Percentiles rank a stretch among this genome's conserved stretches.
Conservation (phyloP, 1,284 basidiomycete genomes). For the Flammula alnicola region DNA sequence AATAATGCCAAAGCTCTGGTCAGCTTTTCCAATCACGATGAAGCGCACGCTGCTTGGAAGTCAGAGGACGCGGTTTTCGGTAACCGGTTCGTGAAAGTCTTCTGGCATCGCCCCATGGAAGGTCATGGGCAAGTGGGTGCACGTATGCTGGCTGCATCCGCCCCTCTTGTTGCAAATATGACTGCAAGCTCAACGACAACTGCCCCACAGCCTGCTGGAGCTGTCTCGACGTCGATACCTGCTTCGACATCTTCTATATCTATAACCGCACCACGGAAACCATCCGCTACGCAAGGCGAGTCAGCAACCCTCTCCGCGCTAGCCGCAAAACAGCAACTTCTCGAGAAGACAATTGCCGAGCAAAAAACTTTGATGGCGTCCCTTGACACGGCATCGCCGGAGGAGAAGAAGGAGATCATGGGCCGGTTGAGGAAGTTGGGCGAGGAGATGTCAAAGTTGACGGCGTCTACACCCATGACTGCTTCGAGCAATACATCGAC, state of each 20-base stretch:
- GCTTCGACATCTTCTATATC: slow-evolving; percentile 26
- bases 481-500: slow-evolving; percentile 18
- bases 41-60: slow-evolving; percentile 90
- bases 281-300: slow-evolving; percentile 36
- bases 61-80: slow-evolving; percentile 92
- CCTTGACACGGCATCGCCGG: slow-evolving; percentile 62
- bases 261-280: slow-evolving; percentile 39
- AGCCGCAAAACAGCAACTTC: slow-evolving; percentile 74
- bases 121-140: slow-evolving; percentile 81
- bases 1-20: slow-evolving; percentile 82
- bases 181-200: slow-evolving; percentile 29
- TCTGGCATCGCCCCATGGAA: slow-evolving; percentile 91
- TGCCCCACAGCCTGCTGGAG: slow-evolving; percentile 17
- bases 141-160: slow-evolving; percentile 79
- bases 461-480: slow-evolving; percentile 36
- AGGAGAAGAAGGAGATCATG: slow-evolving; percentile 86
- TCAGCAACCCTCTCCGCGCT: slow-evolving; percentile 48
- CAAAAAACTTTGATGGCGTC: slow-evolving; percentile 87
- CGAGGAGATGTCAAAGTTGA: slow-evolving; percentile 70
- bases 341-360: slow-evolving; percentile 87
- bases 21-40: slow-evolving; percentile 84
- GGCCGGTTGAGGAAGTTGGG: slow-evolving; percentile 76
- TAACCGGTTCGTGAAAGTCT: slow-evolving; percentile 93
- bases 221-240: slow-evolving; percentile 19
- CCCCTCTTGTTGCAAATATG: slow-evolving; percentile 68